Base-by-base conservation (phyloP, 352 stramenopile species). In the Pythium dissimile region DNA sequence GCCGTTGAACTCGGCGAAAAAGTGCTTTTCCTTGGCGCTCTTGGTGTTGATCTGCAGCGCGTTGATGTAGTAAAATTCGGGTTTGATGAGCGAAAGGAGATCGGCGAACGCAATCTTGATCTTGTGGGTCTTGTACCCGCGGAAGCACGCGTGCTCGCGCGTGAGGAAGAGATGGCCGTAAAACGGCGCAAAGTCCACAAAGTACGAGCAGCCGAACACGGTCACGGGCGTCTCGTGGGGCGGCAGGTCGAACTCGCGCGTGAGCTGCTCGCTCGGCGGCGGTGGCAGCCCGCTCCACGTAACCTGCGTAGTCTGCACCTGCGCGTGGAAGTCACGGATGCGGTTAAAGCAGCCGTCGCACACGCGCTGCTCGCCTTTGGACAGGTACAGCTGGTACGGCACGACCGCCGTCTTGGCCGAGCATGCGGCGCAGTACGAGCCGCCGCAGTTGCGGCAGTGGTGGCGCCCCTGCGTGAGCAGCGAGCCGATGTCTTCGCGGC, bases 21-120 rank as follows among this genome's bases (percentile, higher is more conserved):
- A 92, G 59, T 82, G 85, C 12, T 81, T 86, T 28, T 84, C 70
- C 39, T 81, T 79, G 30, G 26, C 26, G 32, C 11, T 37, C 45
- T 80, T 79, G 5, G 75, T 86, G 55, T 87, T 89, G 54, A 92
- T 66, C 42, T 92, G 80, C 23, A 92, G 55, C 0, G 79, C 82
- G 47, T 89, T 92, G 59, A 92, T 90, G 59, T 89, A 92, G 64
- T 92, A 89, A 42, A 92, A 90, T 64, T 88, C 74, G 10, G 82
- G 82, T 59, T 92, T 89, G 41, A 90, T 49, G n/a, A 92, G 66
- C 49, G 75, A 81, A 21, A 78, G 50, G 18, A 92, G 69, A 39
- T 83, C 67, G 0, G 69, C 69, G 38, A 84, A 92, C 54, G 75
- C 50, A 13, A 92, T 67, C 55, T 84, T 86, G 54, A 80, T 62